These are phyloP conservation scores for Salix udensis DNA, from an alignment of 345 rosid species.

Conservation along the genomic window DNA sequence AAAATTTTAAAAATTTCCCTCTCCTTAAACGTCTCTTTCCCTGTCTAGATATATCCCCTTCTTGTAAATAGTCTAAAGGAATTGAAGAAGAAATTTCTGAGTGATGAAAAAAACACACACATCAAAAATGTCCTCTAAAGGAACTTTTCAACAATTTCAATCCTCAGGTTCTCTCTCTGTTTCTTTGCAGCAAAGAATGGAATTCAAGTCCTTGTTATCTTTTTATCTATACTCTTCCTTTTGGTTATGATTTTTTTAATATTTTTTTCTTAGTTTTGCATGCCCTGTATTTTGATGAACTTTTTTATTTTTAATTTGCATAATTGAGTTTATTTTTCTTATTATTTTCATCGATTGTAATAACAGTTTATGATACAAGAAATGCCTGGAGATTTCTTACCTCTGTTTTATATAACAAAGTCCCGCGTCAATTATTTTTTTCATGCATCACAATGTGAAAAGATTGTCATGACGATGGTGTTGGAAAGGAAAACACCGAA, in stretches of 20 bases:
- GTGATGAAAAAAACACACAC: not conserved
- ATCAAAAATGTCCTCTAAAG: not conserved
- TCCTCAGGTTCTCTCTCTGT: constrained; percentile 1
- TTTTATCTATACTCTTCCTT: not conserved
- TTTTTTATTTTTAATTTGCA: too few relatives aligned
- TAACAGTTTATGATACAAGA: not conserved
- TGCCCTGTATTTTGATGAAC: not conserved
- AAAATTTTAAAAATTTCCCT: not conserved
- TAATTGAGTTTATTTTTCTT: not conserved
- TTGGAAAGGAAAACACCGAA: not conserved
- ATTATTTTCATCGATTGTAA: not conserved
- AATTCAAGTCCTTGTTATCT: not conserved
- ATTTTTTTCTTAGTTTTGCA: not conserved
- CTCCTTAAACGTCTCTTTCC: not conserved
- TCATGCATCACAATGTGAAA: not conserved
- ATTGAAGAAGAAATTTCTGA: not conserved
- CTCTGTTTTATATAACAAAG: not conserved
- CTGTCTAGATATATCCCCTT: not conserved
- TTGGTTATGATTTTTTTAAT: not conserved
- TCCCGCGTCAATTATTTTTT: too few relatives aligned
- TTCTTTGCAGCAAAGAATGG: not conserved
- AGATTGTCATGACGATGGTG: not conserved
- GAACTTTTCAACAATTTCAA: constrained; percentile 4
- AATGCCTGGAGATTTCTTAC: not conserved
- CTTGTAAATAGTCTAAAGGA: not conserved